These are phyloP conservation scores for Lagenidium giganteum DNA, from an alignment of 352 stramenopile species.

Conservation along the genomic window DNA sequence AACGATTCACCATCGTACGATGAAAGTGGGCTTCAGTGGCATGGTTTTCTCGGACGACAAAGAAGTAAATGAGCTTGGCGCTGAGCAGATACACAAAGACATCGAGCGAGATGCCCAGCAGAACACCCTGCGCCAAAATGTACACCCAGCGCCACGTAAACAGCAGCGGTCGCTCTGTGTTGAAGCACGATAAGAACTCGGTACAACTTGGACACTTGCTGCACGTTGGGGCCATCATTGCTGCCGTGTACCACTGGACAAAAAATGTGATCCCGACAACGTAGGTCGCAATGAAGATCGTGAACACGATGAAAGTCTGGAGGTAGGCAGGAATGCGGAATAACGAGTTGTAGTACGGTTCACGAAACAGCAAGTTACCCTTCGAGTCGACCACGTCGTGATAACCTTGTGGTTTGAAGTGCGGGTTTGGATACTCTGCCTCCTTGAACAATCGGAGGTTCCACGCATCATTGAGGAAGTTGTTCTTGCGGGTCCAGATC, in stretches of 20 bases:
- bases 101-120: conserved; percentile 80
- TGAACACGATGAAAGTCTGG: conserved; percentile 76
- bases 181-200: conserved; percentile 79
- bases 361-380: conserved; percentile 64
- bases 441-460: conserved; percentile 84
- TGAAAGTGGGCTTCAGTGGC: conserved; percentile 78
- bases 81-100: conserved; percentile 81
- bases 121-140: conserved; percentile 77
- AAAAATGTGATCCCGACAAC: conserved; percentile 80
- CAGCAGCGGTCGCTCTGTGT: conserved; percentile 64
- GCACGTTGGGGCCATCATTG: conserved; percentile 81
- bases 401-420: conserved; percentile 71
- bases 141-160: conserved; percentile 78
- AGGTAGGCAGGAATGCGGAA: conserved; percentile 76
- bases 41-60: conserved; percentile 81
- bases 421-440: conserved; percentile 78
- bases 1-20: conserved; percentile 77
- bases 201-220: conserved; percentile 67
- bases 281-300: conserved; percentile 77
- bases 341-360: conserved; percentile 80
- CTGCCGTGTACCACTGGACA: conserved; percentile 83
- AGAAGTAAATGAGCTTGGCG: conserved; percentile 79
- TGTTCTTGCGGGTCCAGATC: conserved; percentile 72
- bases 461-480: conserved; percentile 76
- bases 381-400: conserved; percentile 71